These are phyloP conservation scores for Emmonsia crescens DNA, from an alignment of 2,329 filamentous ascomycete genomes.

Conservation along the genomic window DNA sequence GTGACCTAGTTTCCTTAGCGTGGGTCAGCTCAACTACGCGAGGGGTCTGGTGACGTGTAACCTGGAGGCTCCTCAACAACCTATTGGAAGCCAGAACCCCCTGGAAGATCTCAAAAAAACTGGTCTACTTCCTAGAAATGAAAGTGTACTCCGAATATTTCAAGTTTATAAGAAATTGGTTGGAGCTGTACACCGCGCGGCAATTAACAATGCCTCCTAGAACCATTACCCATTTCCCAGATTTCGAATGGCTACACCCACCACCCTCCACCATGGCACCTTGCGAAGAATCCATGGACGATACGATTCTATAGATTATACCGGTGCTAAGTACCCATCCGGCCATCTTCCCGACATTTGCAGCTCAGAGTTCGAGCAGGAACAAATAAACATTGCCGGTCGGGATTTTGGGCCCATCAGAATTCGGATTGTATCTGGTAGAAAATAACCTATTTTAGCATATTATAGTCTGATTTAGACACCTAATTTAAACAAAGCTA, in stretches of 20 bases:
- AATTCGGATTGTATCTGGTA: not conserved
- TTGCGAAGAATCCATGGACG: not conserved
- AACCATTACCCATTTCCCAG: not conserved
- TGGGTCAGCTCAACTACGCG: no score
- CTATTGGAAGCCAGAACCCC: not conserved
- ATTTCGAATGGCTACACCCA: not conserved
- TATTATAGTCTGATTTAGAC: not conserved
- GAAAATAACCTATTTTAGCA: not conserved
- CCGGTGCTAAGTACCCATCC: not conserved
- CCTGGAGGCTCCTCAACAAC: not conserved
- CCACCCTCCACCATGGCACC: not conserved
- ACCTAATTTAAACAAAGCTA: not conserved
- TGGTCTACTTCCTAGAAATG: not conserved
- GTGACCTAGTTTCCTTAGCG: no score
- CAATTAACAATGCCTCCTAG: not conserved
- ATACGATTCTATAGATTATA: not conserved
- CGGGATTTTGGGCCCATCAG: not conserved
- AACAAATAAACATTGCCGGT: not conserved
- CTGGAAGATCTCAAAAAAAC: not conserved
- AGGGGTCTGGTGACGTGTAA: not conserved
- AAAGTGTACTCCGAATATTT: not conserved
- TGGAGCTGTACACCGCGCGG: not conserved
- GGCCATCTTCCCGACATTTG: not conserved
- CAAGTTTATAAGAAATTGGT: not conserved
- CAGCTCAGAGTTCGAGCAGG: not conserved